Evolutionary conservation across 1,284 basidiomycete genomes (phyloP), one percentile per base, ranked within the genome.

Genomic region (Tremellales sp.): DNA sequence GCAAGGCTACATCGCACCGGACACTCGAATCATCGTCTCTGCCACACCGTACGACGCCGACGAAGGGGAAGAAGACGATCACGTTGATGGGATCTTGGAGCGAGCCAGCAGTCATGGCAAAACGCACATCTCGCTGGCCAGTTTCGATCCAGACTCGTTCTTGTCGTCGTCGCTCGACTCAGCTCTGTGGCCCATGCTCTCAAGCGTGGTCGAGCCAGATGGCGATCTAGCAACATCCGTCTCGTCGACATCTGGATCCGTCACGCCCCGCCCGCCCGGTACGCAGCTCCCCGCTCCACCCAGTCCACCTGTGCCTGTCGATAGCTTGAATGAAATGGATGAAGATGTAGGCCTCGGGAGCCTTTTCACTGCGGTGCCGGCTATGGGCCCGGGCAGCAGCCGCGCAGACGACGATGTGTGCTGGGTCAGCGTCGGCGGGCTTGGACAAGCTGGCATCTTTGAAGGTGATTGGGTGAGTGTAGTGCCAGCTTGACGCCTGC

Each of bases 391-490:
- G 4, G 33, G 40, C 8, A 2, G 21, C 25, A 7, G 33, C 31
- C 46, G 48, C 26, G 54, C 49, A 19, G 56, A 51, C 22, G 62
- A 65, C 12, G 58, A 60, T 21, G 59, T 67, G 10, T 68, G 61
- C 47, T 73, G 68, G 64, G 56, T 74, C 4, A 64, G 62, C 10
- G 64, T 71, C 2, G 67, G 76, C 17, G 84, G 87, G 46, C 77
- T 97, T 15, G 83, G 82, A 11, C 78, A 79, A 43, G 73, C 90
- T 24, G 91, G 90, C 0, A 74, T 88, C 3, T 81, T 93, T 56
- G 84, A 84, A 58, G 87, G 88, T 27, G 89, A 96, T 68, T 94
- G 91, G 91, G 90, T 89, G 62, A 60, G 84, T 66, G 50, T 61
- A 33, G 27, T 29, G 23, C 36, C 26, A 17, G 50, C n/a, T n/a